These are phyloP conservation scores for Trametes meyenii DNA, from an alignment of 768 basidiomycete genomes.

Conservation along the genomic window DNA sequence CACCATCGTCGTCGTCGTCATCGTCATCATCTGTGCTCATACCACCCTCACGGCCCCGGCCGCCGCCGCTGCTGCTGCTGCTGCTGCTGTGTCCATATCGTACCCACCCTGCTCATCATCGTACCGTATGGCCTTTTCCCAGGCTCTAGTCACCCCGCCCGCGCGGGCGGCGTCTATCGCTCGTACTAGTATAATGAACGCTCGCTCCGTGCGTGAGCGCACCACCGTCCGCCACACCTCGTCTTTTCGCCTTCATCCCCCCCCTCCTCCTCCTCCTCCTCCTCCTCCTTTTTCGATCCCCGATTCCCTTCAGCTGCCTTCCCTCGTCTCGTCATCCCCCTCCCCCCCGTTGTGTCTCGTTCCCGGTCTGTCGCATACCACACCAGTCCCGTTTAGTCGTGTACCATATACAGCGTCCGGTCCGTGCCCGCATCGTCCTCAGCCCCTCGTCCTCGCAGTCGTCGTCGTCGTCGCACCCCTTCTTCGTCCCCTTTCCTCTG, in stretches of 20 bases:
- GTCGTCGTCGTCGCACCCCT: not conserved
- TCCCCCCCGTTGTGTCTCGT: too few species aligned
- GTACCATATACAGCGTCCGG: not conserved
- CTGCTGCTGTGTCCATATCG: not conserved
- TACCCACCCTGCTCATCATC: constrained; percentile 3
- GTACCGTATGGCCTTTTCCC: constrained; percentile 3
- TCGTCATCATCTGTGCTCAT: not conserved
- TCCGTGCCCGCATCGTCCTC: not conserved
- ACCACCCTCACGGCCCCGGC: not conserved
- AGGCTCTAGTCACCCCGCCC: constrained; percentile 14
- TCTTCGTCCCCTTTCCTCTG: not conserved
- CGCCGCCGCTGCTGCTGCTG: too few species aligned
- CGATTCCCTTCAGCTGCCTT: too few species aligned
- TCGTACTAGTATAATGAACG: constrained; percentile 22
- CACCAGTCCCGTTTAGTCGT: not conserved
- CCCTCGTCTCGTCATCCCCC: too few species aligned
- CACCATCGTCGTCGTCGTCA: too few species aligned
- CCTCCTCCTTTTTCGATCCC: not conserved
- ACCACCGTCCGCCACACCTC: not conserved
- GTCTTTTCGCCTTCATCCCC: not conserved
- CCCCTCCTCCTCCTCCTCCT: not conserved
- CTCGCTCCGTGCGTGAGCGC: not conserved
- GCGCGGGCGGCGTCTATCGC: constrained; percentile 8
- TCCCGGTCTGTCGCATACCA: constrained; percentile 4
- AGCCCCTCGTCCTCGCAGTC: not conserved